A percentile compares a stretch with the other conserved stretches of the same genome.
phyloP scores from a whole-genome alignment of 305 asterid genomes.

The Plantago coronopus region DNA sequence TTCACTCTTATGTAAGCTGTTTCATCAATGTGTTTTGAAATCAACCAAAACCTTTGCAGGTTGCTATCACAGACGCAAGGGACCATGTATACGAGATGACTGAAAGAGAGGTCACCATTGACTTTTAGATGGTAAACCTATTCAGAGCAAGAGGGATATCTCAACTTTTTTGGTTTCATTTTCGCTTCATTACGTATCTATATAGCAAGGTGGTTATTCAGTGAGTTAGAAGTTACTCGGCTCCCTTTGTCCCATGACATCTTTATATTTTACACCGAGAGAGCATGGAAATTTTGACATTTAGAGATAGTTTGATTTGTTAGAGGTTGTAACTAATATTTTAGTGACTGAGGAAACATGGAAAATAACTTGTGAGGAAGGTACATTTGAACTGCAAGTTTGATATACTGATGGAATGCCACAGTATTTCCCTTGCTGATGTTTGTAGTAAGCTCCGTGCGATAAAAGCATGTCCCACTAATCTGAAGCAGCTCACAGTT shows the following conservation, averaged over 20 bases:
- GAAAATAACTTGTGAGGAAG: background rate
- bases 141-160: background rate
- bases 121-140: constrained; percentile 44
- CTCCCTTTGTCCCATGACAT: constrained; percentile 19
- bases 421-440: background rate
- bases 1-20: background rate
- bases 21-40: background rate
- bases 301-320: constrained; percentile 15
- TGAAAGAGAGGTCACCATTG: constrained; percentile 70
- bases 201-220: background rate
- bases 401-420: background rate
- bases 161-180: constrained; percentile 1
- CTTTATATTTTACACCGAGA: constrained; percentile 16
- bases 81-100: constrained; percentile 95
- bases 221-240: constrained; percentile 10
- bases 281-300: constrained; percentile 37
- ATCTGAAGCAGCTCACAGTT: too few species aligned
- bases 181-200: constrained; percentile 10
- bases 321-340: background rate
- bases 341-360: too few species aligned
- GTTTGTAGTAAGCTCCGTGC: background rate
- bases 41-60: constrained; percentile 48
- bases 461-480: too few species aligned
- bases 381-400: background rate
- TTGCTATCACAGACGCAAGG: constrained; percentile 85